Evolutionary conservation across 441 rosid genomes (phyloP).

Genomic region (Arabidopsis lyrata): DNA sequence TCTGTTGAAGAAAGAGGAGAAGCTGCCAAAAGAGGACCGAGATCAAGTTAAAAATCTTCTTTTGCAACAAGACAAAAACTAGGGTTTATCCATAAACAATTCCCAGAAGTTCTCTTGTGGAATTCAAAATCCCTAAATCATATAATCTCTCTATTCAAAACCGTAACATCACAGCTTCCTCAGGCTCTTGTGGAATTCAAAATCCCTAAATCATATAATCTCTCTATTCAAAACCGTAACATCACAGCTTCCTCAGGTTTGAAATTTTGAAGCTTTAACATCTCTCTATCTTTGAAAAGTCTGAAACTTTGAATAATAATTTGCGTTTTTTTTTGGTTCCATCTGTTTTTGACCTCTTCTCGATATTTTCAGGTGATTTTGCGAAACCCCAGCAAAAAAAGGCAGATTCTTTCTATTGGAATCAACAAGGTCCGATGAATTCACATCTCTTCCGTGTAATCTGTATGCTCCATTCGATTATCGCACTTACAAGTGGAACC

Average conservation of each 20-base stretch:
- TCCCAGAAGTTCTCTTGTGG: constrained; percentile 7
- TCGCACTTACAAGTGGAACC: constrained; percentile 74
- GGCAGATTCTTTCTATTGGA: not conserved
- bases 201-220: constrained; percentile 12
- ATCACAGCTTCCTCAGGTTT: too few relatives aligned
- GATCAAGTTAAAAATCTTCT: constrained; percentile 36
- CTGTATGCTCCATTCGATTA: constrained; percentile 70
- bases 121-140: constrained; percentile 23
- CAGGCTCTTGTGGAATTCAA: constrained; percentile 27
- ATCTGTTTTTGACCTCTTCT: constrained; percentile 5
- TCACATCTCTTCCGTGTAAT: constrained; percentile 67
- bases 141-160: constrained; percentile 23
- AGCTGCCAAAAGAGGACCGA: constrained; percentile 38
- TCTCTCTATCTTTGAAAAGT: not conserved
- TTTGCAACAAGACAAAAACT: constrained; percentile 37
- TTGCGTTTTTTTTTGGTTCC: not conserved
- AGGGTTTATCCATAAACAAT: constrained; percentile 36
- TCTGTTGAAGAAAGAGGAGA: constrained; percentile 35
- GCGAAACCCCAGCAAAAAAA: constrained; percentile 4
- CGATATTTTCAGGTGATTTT: not conserved
- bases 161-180: constrained; percentile 9
- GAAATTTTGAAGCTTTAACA: not conserved
- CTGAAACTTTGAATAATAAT: not conserved
- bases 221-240: constrained; percentile 26
- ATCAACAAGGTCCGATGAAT: constrained; percentile 43